Evolutionary conservation across 148 eudicot species (phyloP).

Genomic region (Bassia scoparia): DNA sequence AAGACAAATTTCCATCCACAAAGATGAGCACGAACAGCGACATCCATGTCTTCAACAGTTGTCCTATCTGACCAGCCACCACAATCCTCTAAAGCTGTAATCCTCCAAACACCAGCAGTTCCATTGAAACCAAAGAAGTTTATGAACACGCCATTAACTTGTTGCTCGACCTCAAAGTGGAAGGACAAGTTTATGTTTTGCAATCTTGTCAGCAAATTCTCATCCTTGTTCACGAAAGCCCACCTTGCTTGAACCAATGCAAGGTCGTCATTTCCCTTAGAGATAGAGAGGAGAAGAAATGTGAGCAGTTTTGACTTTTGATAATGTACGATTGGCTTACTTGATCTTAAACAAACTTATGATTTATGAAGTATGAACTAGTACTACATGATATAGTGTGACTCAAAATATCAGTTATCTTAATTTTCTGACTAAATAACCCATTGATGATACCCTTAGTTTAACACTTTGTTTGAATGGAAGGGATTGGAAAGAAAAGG

Average conservation of each 20-base stretch:
- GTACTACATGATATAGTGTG: not conserved
- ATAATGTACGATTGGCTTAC: not conserved
- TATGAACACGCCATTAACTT: constrained; percentile 88
- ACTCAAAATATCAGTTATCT: not conserved
- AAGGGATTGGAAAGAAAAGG: no score
- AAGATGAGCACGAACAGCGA: constrained; percentile 98
- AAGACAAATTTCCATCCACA: constrained; percentile 95
- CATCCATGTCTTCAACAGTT: constrained; percentile 98
- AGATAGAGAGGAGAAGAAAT: constrained; percentile 1
- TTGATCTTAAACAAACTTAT: not conserved
- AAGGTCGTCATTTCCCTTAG: constrained; percentile 74
- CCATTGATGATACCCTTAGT: not conserved
- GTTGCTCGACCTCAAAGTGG: constrained; percentile 99
- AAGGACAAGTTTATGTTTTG: constrained; percentile 85
- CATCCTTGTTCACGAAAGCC: constrained; percentile 90
- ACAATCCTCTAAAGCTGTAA: constrained; percentile 87
- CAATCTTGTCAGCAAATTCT: constrained; percentile 87
- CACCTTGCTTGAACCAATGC: constrained; percentile 96
- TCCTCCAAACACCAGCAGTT: constrained; percentile 99
- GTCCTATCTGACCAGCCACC: constrained; percentile 98
- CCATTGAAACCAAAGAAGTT: constrained; percentile 98
- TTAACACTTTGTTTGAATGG: no score
- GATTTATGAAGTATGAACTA: no score
- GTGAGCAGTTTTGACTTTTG: constrained; percentile 11
- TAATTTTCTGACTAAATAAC: not conserved